Evolutionary conservation across 2,329 filamentous ascomycete genomes (phyloP).

Genomic region (Biscogniauxia sp.): DNA sequence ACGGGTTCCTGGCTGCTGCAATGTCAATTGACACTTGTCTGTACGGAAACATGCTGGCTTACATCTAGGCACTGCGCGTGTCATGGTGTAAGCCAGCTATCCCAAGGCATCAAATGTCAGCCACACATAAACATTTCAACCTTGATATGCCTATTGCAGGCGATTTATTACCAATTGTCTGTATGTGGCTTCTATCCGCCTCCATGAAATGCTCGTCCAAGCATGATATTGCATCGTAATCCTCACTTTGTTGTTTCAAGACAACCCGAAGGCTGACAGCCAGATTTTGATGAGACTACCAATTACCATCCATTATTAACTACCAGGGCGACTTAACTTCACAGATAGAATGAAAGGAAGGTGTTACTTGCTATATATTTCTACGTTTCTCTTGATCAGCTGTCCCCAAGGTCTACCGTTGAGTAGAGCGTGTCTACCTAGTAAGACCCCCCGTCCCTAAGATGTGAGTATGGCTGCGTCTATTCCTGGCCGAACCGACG

Average conservation of each 20-base stretch:
- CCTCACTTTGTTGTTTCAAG: background rate
- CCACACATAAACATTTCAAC: background rate
- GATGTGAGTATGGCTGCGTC: too few species aligned
- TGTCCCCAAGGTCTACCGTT: background rate
- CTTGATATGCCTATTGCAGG: background rate
- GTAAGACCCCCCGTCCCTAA: background rate
- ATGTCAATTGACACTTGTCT: background rate
- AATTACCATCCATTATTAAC: background rate
- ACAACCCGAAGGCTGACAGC: background rate
- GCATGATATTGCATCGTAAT: too few species aligned
- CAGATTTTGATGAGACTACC: background rate
- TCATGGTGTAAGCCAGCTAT: background rate
- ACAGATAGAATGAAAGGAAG: background rate
- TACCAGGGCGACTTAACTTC: background rate
- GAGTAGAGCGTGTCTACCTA: background rate
- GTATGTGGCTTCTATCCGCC: too few species aligned
- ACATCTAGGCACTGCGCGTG: background rate
- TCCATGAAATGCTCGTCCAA: too few species aligned
- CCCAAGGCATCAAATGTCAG: background rate
- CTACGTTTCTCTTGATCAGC: background rate
- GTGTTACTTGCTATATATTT: background rate
- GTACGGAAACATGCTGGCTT: background rate
- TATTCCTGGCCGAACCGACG: too few species aligned
- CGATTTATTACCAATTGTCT: background rate
- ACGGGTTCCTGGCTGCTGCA: background rate